phyloP scores from a whole-genome alignment of 441 rosid genomes.

The Daphne laureola region DNA sequence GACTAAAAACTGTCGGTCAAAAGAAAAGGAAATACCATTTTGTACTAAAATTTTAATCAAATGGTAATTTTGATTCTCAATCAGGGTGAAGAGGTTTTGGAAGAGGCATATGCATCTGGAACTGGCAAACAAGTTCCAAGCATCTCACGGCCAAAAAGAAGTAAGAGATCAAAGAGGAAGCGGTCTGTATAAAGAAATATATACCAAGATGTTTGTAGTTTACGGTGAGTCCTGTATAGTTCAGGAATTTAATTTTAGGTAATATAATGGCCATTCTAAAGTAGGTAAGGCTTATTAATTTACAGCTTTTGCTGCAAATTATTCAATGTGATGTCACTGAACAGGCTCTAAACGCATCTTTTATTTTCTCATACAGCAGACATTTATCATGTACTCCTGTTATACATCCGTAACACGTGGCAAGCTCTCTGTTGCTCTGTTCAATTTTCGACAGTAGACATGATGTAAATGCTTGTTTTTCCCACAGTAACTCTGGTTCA shows the following conservation, averaged over 20 bases:
- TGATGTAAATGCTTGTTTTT: too few relatives aligned
- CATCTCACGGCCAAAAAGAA: conserved; percentile 57
- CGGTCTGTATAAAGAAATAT: conserved; percentile 44
- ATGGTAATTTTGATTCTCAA: conserved; percentile 6
- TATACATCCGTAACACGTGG: too few relatives aligned
- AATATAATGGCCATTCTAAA: conserved; percentile 32
- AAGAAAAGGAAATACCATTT: background rate
- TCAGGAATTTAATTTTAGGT: conserved; percentile 24
- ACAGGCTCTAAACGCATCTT: conserved; percentile 6
- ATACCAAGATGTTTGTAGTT: conserved; percentile 24
- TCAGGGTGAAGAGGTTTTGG: conserved; percentile 60
- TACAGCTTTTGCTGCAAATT: conserved; percentile 17
- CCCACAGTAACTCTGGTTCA: too few relatives aligned
- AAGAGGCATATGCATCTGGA: conserved; percentile 58
- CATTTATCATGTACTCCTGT: background rate
- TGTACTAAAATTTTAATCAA: background rate
- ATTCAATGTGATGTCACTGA: conserved; percentile 6
- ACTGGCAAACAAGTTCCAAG: conserved; percentile 49
- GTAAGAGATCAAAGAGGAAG: conserved; percentile 87
- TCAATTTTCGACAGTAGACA: background rate
- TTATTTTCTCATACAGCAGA: background rate
- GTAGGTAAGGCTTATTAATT: conserved; percentile 21
- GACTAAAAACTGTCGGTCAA: background rate
- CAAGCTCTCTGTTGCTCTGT: conserved; percentile 7
- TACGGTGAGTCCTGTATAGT: conserved; percentile 34